Base-by-base conservation (phyloP, 1,139 yeast species). In the Debaryomyces sp. region DNA sequence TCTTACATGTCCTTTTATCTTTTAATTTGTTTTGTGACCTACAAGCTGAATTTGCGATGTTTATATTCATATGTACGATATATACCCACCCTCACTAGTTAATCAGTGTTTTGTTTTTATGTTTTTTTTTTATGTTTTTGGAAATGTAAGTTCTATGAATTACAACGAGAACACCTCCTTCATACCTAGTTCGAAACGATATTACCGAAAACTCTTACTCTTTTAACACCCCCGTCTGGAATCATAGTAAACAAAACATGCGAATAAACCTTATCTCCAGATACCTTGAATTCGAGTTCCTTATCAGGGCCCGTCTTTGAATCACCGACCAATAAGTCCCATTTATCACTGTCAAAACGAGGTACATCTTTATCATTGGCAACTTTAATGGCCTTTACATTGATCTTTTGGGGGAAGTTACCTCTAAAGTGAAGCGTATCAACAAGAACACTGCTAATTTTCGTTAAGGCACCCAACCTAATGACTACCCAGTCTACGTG, bases 341-440 rank as follows among this genome's bases (percentile, higher is more conserved):
- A 92, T 15, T 66, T 61, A 1, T 69, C 48, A 49, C 78, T 77
- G 44, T 73, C 71, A 45, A 66, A 58, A 9, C 61, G 50, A 4
- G 76, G 68, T 17, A 78, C 71, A 7, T 73, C 64, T 23, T 60
- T 55, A 32, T 72, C 77, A 29, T 64, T 67, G 2, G 66, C 59
- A 10, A 77, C 72, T 15, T 65, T 62, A 45, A 82, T 62, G 5
- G 82, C 92, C 62, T 86, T 83, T 10, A 91, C 73, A 46, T 80
- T 75, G 53, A 91, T 67, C 58, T 77, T 79, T 67, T 90, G 96
- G 0, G 98, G 98, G 76, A 84, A 92, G 70, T 92, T 92, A 36
- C 98, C 98, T 65, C 95, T 79, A 74, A 85, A 92, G 67, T 89
- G 94, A 6, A 96, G 96, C 17, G 98, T 94, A 66, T 94, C 98